Evolutionary conservation across 495 filamentous ascomycete genomes (phyloP), one percentile per base, ranked within the genome.

Genomic region (Hypomontagnella submonticulosa): DNA sequence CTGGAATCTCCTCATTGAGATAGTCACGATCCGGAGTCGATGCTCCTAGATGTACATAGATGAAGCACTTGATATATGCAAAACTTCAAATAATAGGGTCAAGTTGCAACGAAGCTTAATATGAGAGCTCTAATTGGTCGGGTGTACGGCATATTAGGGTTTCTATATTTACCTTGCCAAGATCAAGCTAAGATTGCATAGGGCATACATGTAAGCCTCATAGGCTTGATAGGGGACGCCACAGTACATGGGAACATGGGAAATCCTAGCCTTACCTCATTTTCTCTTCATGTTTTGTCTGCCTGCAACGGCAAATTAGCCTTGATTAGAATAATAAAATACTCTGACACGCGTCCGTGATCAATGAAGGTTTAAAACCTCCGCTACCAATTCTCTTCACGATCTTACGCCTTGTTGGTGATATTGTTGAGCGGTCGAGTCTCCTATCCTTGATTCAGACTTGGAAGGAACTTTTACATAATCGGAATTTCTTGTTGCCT

Each of bases 121-220:
- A 33, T n/a, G 12, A 41, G 11, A 1, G 7, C 16, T 34, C 12
- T 59, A 49, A 59, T 65, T 53, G 62, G 62, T 15, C 13, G 12
- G 13, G 6, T 33, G 11, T 37, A 47, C 40, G 30, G 33, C 30
- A 33, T 15, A 54, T 65, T 48, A 23, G 30, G 9, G 30, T 44
- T 61, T 57, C 57, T 67, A 67, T 61, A 56, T 67, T 57, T 67
- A 67, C 32, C 11, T 23, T 19, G 64, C 64, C 57, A 67, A 67
- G 64, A 40, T 41, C 13, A 3, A 20, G 47, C 63, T 61, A 57
- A 61, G 48, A 61, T 66, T 66, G 50, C 38, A 38, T 52, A 40
- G 37, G 38, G 57, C 46, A 38, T 32, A n/a, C n/a, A n/a, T n/a
- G n/a, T n/a, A 61, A 67, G 52, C 63, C 63, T 61, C 63, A 61